Conservation (phyloP, 352 stramenopile genomes). For the Pythium phragmiticola region DNA sequence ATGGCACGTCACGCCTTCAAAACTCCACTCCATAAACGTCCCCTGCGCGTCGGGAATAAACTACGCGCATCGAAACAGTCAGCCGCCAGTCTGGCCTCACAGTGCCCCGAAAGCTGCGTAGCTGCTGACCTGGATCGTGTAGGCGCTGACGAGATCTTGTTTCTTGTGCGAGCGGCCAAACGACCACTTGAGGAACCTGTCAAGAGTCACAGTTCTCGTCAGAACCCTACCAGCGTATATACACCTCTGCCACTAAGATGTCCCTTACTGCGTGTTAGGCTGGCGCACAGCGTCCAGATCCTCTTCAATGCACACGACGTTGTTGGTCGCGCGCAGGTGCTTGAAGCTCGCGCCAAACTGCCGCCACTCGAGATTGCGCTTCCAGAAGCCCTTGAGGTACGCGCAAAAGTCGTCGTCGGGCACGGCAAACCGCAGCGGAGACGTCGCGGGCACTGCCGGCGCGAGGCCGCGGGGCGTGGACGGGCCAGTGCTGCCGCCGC, state of each 20-base stretch:
- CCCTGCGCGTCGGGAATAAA: conserved; percentile 78
- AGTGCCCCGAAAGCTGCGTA: background rate
- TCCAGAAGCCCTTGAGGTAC: conserved; percentile 81
- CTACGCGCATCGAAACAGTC: conserved; percentile 26
- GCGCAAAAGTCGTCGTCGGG: conserved; percentile 62
- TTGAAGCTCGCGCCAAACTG: conserved; percentile 77
- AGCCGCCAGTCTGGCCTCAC: background rate
- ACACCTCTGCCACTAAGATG: background rate
- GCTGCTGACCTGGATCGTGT: conserved; percentile 67
- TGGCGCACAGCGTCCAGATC: conserved; percentile 65
- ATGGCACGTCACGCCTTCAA: conserved; percentile 81
- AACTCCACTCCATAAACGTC: conserved; percentile 87
- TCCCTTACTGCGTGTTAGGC: conserved; percentile 62
- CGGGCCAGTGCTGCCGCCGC: conserved; percentile 8
- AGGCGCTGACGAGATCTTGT: conserved; percentile 68
- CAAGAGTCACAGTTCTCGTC: background rate
- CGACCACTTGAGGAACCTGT: conserved; percentile 79
- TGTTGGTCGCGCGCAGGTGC: conserved; percentile 79
- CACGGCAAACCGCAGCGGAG: conserved; percentile 47
- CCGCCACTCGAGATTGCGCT: conserved; percentile 79
- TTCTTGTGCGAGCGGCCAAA: conserved; percentile 71
- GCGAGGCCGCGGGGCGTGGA: conserved; percentile 17
- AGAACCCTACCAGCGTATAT: background rate
- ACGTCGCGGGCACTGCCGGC: background rate
- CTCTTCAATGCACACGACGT: conserved; percentile 80